Base-by-base conservation (phyloP, 495 filamentous ascomycete species). In the Penicillium pulvis region DNA sequence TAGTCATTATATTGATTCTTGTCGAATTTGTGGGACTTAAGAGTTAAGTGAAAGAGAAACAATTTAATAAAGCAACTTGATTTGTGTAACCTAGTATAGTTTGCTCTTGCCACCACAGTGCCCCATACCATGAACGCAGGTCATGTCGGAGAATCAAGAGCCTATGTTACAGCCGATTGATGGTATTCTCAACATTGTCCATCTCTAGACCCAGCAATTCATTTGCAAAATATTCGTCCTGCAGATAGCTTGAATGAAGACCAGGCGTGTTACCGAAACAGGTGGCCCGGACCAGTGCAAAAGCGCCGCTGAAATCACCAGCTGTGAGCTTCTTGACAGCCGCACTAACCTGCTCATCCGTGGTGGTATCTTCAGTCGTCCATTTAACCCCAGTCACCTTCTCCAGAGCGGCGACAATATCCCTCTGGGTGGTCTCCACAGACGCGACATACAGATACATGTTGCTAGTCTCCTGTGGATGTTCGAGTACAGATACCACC, bases 391-490 rank as follows among this genome's bases (percentile, higher is more conserved):
- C 75, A 3, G 74, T 76, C 1, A 60, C 64, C 17, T 74, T 69
- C 64, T 85, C 77, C 17, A 79, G 60, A 10, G 72, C 68, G 0
- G 60, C 58, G 4, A 85, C 59, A 12, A 85, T 64, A 28, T 85
- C 72, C 4, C 66, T 63, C 70, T 84, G 83, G 3, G 71, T 73
- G 7, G 72, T 69, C 24, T 60, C 71, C 47, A 82, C 74, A 17
- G 73, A 77, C 12, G 75, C 70, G 41, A 84, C 66, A 60, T 72
- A 79, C 20, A 86, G 53, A 63, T 79, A 77, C 55, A 68, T 61
- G 64, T 85, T 83, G n/a, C 58, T 67, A 6, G 80, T 84, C 50
- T 68, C 63, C 5, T 61, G 56, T 0, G 76, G 72, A 16, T 70
- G 64, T 41, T 68, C 43, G 7, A 86, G 67, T 16, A 76, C 67